Evolutionary conservation across 1,139 yeast species (phyloP), one percentile per base, ranked within the genome.

Genomic region (Wickerhamiella infanticola): DNA sequence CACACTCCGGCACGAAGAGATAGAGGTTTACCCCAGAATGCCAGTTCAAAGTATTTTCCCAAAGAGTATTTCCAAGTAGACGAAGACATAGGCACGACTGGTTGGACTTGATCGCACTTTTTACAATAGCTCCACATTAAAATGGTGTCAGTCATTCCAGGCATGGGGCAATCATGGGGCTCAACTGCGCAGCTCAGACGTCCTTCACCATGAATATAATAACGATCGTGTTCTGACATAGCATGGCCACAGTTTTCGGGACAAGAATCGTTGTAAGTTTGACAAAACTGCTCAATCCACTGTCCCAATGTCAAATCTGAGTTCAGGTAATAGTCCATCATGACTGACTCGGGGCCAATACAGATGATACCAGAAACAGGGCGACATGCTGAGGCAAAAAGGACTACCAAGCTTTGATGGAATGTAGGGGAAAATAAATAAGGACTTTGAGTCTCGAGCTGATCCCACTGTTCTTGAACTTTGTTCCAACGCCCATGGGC

Each of bases 61-160:
- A 93, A 78, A 0, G 97, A 88, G 52, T 80, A 79, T 57, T 81
- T 85, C 79, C 94, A 88, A 0, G 96, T 79, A 29, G 80, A 81
- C 46, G 85, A 90, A 55, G 84, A 81, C 81, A 93, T 77, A n/a
- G 85, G 83, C 25, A 79, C 66, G 11, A 83, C 78, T 0, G 96
- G 94, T 3, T 94, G 79, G 0, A 81, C 71, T 41, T 71, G 73
- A 23, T 77, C 74, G 60, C 99, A 93, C 45, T 69, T 70, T 48
- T 81, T 83, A 63, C 99, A 93, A 53, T 75, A 78, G 60, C 95
- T 83, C 98, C 98, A 93, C 71, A 88, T 81, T 43, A 86, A 67
- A 43, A 93, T 76, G n/a, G 74, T 74, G 55, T 79, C 74, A 49
- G 77, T 78, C 40, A 77, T 65, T 7, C 79, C 77, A 0, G 84